phyloP scores from a whole-genome alignment of 139 green algal genomes.

The Asterochloris erici region DNA sequence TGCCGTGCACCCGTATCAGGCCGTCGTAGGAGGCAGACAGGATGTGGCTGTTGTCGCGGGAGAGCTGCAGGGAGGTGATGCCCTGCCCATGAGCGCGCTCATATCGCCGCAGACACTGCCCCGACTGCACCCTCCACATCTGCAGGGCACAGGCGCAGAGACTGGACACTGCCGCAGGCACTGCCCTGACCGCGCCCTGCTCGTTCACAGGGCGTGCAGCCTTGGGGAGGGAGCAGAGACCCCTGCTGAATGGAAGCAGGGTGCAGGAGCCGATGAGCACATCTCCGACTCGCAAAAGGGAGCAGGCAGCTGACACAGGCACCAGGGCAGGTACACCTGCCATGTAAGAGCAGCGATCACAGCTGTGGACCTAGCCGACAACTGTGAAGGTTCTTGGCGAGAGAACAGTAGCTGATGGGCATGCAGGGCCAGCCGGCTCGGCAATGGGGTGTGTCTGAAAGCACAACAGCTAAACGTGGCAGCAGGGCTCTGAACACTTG shows the following conservation, averaged over 20 bases:
- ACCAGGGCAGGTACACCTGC: no score
- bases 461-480: no score
- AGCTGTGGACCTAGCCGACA: background rate
- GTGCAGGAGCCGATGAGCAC: background rate
- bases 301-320: no score
- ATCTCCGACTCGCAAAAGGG: background rate
- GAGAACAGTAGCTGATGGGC: no score
- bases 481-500: no score
- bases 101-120: slow-evolving; percentile 88
- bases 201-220: no score
- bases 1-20: slow-evolving; percentile 82
- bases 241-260: background rate
- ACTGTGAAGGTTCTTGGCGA: background rate
- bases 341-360: no score
- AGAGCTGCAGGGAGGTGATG: slow-evolving; percentile 86
- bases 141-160: slow-evolving; percentile 28
- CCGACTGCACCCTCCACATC: slow-evolving; percentile 90
- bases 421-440: no score
- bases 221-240: no score
- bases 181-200: no score
- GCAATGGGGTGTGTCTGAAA: no score
- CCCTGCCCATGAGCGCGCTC: slow-evolving; percentile 87
- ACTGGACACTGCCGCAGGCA: background rate
- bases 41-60: slow-evolving; percentile 83
- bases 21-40: slow-evolving; percentile 89